Evolutionary conservation across 192 early-diverging fungal genomes (phyloP).

Genomic region (Allomyces arbusculus): DNA sequence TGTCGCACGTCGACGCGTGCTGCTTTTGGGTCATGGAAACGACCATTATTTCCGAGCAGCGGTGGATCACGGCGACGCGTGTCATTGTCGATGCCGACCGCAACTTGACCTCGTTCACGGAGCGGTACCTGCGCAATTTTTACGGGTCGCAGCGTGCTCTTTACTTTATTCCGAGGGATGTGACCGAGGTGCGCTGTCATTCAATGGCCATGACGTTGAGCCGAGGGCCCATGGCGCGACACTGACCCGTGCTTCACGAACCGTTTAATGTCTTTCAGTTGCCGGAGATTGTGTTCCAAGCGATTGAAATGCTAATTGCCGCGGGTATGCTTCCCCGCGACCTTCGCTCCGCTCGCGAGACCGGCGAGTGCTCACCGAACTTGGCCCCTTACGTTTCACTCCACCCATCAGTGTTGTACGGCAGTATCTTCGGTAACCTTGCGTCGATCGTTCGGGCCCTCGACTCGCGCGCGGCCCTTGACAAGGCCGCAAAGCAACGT

Average conservation of each 20-base stretch:
- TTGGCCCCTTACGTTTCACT: not conserved
- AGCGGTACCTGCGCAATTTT: not conserved
- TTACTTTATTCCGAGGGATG: not conserved
- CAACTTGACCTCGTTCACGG: not conserved
- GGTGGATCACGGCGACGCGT: not conserved
- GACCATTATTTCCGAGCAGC: not conserved
- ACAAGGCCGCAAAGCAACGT: not conserved
- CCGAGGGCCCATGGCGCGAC: too few species aligned
- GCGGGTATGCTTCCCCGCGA: not conserved
- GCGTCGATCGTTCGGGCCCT: not conserved
- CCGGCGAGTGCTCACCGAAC: too few species aligned
- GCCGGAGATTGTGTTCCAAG: not conserved
- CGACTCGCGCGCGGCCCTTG: not conserved
- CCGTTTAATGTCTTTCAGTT: not conserved
- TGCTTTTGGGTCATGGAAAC: not conserved
- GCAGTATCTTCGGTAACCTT: not conserved
- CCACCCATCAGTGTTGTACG: not conserved
- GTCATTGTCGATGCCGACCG: not conserved
- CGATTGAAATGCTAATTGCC: not conserved
- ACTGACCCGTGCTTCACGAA: too few species aligned
- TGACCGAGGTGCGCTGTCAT: too few species aligned
- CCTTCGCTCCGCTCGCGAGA: too few species aligned
- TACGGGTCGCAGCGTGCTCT: not conserved
- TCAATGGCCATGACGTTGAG: too few species aligned
- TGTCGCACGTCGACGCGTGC: not conserved